These are phyloP conservation scores for Plasmopara halstedii DNA, from an alignment of 352 stramenopile genomes.

Conservation along the genomic window DNA sequence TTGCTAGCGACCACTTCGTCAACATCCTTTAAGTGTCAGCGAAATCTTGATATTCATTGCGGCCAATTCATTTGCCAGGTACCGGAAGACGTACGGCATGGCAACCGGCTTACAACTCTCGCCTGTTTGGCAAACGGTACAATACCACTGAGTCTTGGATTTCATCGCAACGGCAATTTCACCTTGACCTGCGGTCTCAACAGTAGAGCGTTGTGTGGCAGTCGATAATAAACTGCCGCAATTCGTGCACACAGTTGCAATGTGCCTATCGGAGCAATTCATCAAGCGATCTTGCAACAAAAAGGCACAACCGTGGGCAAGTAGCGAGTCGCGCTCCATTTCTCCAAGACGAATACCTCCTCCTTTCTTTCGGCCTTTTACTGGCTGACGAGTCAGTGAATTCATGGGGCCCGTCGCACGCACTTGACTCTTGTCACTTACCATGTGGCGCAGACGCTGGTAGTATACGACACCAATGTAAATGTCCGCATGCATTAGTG, in stretches of 20 bases:
- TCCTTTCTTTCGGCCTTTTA: constrained; percentile 99
- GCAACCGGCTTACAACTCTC: constrained; percentile 90
- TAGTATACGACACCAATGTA: constrained; percentile 99
- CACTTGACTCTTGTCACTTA: constrained; percentile 99
- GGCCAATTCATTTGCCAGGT: constrained; percentile 98
- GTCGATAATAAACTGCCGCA: constrained; percentile 87
- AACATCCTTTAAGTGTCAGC: constrained; percentile 78
- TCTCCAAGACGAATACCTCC: constrained; percentile 99
- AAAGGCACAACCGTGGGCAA: constrained; percentile 97
- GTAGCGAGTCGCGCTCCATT: constrained; percentile 99
- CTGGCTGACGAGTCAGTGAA: constrained; percentile 97
- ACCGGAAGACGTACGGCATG: constrained; percentile 99
- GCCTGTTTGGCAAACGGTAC: constrained; percentile 79
- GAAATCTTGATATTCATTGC: constrained; percentile 99
- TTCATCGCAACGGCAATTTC: constrained; percentile 85
- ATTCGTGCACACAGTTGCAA: constrained; percentile 94
- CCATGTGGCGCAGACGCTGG: constrained; percentile 99
- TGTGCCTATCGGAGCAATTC: constrained; percentile 99
- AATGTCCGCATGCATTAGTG: constrained; percentile 98
- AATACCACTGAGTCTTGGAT: constrained; percentile 81
- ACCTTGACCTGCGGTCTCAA: constrained; percentile 74
- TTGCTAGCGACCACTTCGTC: constrained; percentile 10
- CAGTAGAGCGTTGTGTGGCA: constrained; percentile 72
- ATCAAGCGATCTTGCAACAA: constrained; percentile 95
- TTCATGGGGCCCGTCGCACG: constrained; percentile 97